Evolutionary conservation across 768 basidiomycete genomes (phyloP).

Genomic region (Rhodotorula paludigena): DNA sequence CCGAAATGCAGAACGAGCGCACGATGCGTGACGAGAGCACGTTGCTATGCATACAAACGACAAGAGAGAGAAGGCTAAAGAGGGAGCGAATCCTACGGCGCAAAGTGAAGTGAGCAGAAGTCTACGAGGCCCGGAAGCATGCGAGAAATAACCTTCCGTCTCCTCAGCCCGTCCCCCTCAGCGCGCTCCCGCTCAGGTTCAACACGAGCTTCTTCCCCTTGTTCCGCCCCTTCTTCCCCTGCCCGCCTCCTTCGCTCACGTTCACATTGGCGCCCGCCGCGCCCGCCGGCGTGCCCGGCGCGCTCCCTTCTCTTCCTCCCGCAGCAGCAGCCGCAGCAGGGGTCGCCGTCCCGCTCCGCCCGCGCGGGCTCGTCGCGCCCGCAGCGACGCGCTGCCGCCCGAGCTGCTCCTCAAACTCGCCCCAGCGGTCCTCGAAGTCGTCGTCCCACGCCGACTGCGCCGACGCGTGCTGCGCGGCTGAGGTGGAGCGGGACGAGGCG

Average conservation of each 20-base stretch:
- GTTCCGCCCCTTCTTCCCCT: constrained; percentile 16
- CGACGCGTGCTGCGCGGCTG: background rate
- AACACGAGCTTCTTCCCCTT: constrained; percentile 20
- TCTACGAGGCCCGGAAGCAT: too few species aligned
- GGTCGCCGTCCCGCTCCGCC: too few species aligned
- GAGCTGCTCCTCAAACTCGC: constrained; percentile 31
- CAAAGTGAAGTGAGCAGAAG: too few species aligned
- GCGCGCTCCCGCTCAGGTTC: background rate
- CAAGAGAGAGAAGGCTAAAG: background rate
- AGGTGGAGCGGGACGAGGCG: background rate
- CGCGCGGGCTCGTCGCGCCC: background rate
- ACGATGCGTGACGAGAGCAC: too few species aligned
- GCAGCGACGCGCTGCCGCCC: constrained; percentile 22
- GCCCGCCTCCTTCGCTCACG: constrained; percentile 9
- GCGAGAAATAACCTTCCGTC: too few species aligned
- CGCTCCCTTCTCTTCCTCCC: constrained; percentile 2
- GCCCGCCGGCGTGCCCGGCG: background rate
- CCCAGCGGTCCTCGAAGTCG: constrained; percentile 32
- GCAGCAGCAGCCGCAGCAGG: too few species aligned
- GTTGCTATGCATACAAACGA: too few species aligned
- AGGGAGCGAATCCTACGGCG: too few species aligned
- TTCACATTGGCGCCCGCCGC: background rate
- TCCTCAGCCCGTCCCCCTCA: background rate
- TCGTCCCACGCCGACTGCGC: constrained; percentile 3
- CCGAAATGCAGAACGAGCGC: too few species aligned